Percentiles rank a stretch among this genome's conserved stretches.
phyloP scores from a whole-genome alignment of 2,329 filamentous ascomycete genomes.

The Scolecobasidium constrictum region DNA sequence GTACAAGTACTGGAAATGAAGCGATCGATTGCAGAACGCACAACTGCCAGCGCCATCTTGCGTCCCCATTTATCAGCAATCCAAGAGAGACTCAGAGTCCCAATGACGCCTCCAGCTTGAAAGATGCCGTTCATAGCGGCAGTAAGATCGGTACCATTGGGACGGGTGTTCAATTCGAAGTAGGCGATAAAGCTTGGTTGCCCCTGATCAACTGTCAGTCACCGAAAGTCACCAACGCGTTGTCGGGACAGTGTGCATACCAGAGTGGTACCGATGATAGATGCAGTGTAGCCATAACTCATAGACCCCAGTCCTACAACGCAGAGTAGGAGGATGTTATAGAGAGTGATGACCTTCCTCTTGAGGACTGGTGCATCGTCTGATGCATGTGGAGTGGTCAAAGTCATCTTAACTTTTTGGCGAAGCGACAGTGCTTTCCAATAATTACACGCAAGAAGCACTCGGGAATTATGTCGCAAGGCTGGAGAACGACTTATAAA shows the following conservation, averaged over 20 bases:
- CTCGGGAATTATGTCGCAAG: no score
- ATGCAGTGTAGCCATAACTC: constrained; percentile 15
- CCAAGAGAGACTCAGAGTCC: constrained; percentile 12
- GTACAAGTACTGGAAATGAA: not conserved
- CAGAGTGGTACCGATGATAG: constrained; percentile 14
- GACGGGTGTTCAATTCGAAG: constrained; percentile 13
- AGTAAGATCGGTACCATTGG: constrained; percentile 13
- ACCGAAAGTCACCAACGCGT: no score
- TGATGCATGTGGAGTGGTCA: no score
- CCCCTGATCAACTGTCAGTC: constrained; percentile 5
- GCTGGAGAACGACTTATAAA: no score
- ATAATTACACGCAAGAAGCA: no score
- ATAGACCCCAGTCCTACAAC: constrained; percentile 15
- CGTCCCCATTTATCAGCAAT: constrained; percentile 14
- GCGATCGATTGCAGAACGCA: constrained; percentile 3
- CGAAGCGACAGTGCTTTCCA: no score
- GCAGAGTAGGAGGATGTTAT: constrained; percentile 14
- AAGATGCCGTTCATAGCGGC: constrained; percentile 15
- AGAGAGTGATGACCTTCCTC: constrained; percentile 12
- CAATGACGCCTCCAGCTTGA: constrained; percentile 14
- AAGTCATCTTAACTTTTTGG: no score
- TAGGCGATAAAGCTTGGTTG: constrained; percentile 16
- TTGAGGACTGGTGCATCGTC: not conserved
- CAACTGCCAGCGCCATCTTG: constrained; percentile 15
- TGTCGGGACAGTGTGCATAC: constrained; percentile 8